Conservation (phyloP, 139 green algal genomes). For the Chlamydomonas sphaeroides region DNA sequence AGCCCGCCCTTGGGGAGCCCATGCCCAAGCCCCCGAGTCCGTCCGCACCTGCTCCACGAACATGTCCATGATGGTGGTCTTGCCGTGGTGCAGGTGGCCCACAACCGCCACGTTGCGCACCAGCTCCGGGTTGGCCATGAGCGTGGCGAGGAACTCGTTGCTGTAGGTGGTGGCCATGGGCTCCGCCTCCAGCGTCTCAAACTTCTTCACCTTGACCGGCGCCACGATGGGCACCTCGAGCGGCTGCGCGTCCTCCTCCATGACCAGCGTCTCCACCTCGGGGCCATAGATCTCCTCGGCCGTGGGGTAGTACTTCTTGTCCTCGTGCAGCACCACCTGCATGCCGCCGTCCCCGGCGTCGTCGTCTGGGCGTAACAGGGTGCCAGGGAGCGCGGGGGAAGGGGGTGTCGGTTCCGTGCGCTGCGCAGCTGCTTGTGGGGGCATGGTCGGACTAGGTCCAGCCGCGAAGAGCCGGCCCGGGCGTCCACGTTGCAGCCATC, state of each 20-base stretch:
- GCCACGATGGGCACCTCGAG: slow-evolving; percentile 98
- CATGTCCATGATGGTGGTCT: slow-evolving; percentile 98
- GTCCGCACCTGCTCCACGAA: slow-evolving; percentile 93
- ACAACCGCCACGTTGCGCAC: slow-evolving; percentile 90
- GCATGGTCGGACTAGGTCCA: no score
- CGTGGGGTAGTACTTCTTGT: slow-evolving; percentile 99
- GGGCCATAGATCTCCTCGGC: slow-evolving; percentile 94
- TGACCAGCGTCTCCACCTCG: slow-evolving; percentile 89
- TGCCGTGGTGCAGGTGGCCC: slow-evolving; percentile 97
- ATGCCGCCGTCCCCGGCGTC: slow-evolving; percentile 63
- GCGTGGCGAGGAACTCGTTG: slow-evolving; percentile 84
- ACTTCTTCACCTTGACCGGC: slow-evolving; percentile 77
- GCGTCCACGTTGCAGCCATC: no score
- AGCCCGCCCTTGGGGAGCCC: neutral
- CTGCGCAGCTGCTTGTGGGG: no score
- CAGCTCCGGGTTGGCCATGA: slow-evolving; percentile 89
- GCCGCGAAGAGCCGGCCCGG: no score
- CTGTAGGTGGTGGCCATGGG: slow-evolving; percentile 69
- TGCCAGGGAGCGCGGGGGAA: no score
- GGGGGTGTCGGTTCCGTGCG: no score
- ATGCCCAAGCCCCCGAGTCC: no score
- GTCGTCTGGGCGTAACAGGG: no score
- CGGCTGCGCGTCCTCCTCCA: slow-evolving; percentile 98
- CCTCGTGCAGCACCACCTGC: slow-evolving; percentile 92
- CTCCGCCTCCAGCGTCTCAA: slow-evolving; percentile 65